Evolutionary conservation across 805 yeast species (phyloP), one percentile per base, ranked within the genome.

Genomic region (Candida nemodendra): DNA sequence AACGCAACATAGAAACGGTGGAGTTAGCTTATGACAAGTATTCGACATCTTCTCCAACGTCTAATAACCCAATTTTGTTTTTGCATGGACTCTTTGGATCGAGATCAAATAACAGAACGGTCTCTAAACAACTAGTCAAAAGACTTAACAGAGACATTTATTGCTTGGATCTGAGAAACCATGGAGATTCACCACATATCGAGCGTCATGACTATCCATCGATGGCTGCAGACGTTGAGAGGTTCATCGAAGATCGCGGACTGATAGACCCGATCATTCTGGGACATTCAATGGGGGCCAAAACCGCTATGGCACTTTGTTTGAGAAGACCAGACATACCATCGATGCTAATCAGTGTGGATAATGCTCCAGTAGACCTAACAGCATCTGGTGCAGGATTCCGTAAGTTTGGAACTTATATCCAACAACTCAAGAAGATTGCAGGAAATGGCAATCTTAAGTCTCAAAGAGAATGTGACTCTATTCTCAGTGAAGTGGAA

Each of bases 221-320:
- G 2, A 67, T 91, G 66, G 83, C 96, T 0, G 81, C 85, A 0
- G 99, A 91, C 58, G 88, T 91, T n/a, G 88, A 81, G 48, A 51
- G 63, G 14, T 91, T 89, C 55, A 72, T 90, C 9, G 51, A 55
- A 1, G 75, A 74, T 3, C 67, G 71, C 7, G 48, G 59, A 2
- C 49, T 71, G 30, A 48, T 56, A 9, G 70, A 73, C 34, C 83
- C 86, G 0, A 75, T 84, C n/a, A 42, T 84, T 14, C 64, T 84
- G 13, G 95, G 95, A 0, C 93, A 84, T 57, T 83, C 91, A 0
- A 83, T 86, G 93, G 99, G 99, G 5, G 99, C 95, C 4, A 90
- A 91, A 54, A 75, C 91, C 0, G 96, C 83, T 5, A 90, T 91
- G 97, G 89, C 93, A 0, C 68, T 84, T 4, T 81, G 87, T 0